Evolutionary conservation across 2,329 filamentous ascomycete genomes (phyloP), one percentile per base, ranked within the genome.

Genomic region (Nannizziopsis arthrosporioides): DNA sequence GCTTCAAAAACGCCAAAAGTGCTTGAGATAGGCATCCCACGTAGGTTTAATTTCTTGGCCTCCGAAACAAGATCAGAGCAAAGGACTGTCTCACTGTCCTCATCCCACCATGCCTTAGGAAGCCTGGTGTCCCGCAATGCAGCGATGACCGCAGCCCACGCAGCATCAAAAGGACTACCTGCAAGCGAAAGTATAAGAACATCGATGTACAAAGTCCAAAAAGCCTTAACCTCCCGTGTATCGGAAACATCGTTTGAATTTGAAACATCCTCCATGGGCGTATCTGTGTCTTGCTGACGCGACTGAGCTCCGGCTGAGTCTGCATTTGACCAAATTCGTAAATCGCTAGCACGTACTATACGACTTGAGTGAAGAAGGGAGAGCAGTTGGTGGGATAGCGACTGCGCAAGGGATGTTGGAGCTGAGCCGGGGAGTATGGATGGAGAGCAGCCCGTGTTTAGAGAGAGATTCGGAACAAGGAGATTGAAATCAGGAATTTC

Each of bases 121-220:
- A 98, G 69, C 50, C 74, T 78, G 3, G 86, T 90, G 63, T 92
- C 79, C 46, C 73, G 74, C 51, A 98, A 69, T 5, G 92, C 90
- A 7, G 89, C 85, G 17, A 94, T 65, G 0, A 93, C 75, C 10
- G 87, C 81, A 0, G 83, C 77, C 89, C 90, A 96, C 0, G 87
- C 86, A 0, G 86, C 85, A 60, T 98, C 90, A 55, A 96, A 89
- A 1, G 87, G 79, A 59, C 92, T 94, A 5, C 90, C 90, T 54
- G 94, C 89, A 43, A 94, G 80, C 0, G 86, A 93, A 56, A 98
- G 82, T 68, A 94, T 92, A 61, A 95, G 77, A n/a, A 95, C 74
- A 61, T 96, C 90, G 55, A 98, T 85, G 66, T 94, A 95, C 15
- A 98, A 78, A 8, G 85, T 82, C 92, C 90, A 98, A 65, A 93